Base-by-base conservation (phyloP, 2,329 filamentous ascomycete species). In the Cercospora janseana region DNA sequence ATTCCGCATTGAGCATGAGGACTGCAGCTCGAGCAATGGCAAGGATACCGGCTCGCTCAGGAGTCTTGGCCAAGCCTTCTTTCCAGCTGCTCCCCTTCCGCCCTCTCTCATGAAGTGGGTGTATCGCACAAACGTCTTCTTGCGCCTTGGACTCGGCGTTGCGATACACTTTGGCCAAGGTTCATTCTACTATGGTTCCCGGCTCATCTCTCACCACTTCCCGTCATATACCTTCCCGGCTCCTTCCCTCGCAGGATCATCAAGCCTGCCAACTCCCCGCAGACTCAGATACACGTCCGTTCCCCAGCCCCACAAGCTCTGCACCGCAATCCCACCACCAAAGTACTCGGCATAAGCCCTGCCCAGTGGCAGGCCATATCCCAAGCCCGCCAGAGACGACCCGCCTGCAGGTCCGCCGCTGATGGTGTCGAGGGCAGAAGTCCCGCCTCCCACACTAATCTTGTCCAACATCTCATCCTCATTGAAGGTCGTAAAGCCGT, bases 281-380 rank as follows among this genome's bases (percentile, higher is more conserved):
- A 85, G 61, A 43, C 78, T 83, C 47, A 85, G 66, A 67, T 85
- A 85, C 1, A 84, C 81, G 70, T 85, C 82, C 3, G 81, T 83
- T 0, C 83, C 93, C 93, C 93, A 98, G 3, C 93, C 92, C 75
- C 89, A 93, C 38, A 97, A 71, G 67, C 89, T 96, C 76, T 98
- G 92, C n/a, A 98, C 85, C 4, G 85, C 85, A 51, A 98, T 93
- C 2, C 91, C 91, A 0, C 93, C 93, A 2, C 93, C 93, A 75
- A 98, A 98, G 64, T 97, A 98, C 73, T 98, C 92, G 0, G 93
- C 93, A 66, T 98, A 98, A 0, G 93, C 92, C 55, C 93, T 79
- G 46, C 90, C 90, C 16, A 98, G 72, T 1, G 93, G 93, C 56
- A 98, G 68, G 6, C 93, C 93, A 67, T 98, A 98, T 1, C 93